phyloP scores from a whole-genome alignment of 2,329 filamentous ascomycete species.

The Aspergillus latus region DNA sequence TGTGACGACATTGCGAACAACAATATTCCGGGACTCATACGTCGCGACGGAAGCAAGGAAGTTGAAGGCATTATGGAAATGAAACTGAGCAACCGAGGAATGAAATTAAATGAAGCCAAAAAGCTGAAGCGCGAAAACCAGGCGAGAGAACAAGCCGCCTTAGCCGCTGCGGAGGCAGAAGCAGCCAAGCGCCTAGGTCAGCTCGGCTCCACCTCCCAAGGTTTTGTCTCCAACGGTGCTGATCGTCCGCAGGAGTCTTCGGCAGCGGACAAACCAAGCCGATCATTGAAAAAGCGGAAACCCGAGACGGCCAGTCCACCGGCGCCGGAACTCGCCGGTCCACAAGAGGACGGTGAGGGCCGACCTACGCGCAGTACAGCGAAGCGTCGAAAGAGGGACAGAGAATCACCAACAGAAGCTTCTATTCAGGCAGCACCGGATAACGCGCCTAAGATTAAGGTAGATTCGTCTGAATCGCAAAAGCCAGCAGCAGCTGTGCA shows the following conservation, averaged over 20 bases:
- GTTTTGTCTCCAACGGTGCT: constrained; percentile 18
- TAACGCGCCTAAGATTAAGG: constrained; percentile 23
- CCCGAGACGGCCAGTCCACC: constrained; percentile 48
- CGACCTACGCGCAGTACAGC: constrained; percentile 30
- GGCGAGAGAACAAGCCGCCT: constrained; percentile 49
- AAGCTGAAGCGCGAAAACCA: constrained; percentile 59
- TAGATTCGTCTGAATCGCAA: constrained; percentile 22
- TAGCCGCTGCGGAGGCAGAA: constrained; percentile 23
- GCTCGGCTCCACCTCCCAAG: constrained; percentile 12
- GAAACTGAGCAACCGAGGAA: constrained; percentile 58
- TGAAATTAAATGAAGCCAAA: constrained; percentile 62
- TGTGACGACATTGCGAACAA: constrained; percentile 49
- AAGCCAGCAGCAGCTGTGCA: constrained; percentile 19
- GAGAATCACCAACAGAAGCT: constrained; percentile 28
- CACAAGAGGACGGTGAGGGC: constrained; percentile 23
- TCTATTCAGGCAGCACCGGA: constrained; percentile 36
- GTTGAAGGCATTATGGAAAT: constrained; percentile 47
- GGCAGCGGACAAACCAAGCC: constrained; percentile 19
- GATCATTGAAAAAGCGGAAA: constrained; percentile 52
- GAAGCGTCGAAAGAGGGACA: constrained; percentile 43
- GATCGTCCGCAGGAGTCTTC: constrained; percentile 15
- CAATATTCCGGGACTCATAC: constrained; percentile 39
- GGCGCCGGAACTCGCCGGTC: constrained; percentile 13
- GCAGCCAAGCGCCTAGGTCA: constrained; percentile 17
- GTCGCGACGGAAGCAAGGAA: constrained; percentile 43